A percentile compares a stretch with the other conserved stretches of the same genome.
These are phyloP conservation scores for Calendula officinalis DNA, from an alignment of 129 eudicot species.

Conservation along the genomic window DNA sequence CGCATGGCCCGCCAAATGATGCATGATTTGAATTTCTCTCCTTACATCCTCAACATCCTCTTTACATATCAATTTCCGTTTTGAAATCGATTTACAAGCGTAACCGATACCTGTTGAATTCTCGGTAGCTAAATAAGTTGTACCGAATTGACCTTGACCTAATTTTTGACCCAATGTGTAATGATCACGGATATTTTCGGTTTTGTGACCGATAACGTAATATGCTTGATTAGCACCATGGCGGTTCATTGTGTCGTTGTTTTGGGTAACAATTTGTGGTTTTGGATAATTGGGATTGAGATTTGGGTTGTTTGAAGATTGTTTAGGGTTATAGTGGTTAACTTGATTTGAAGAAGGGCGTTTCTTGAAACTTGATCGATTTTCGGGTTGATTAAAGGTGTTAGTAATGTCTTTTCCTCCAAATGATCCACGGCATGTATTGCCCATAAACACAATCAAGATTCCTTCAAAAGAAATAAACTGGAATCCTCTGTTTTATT, in stretches of 20 bases:
- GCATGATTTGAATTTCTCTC: slow-evolving; percentile 24
- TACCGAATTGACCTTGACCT: slow-evolving; percentile 17
- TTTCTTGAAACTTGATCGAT: not conserved
- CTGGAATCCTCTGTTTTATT: not conserved
- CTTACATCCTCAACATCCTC: slow-evolving; percentile 19
- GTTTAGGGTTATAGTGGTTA: not conserved
- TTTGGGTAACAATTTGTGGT: not conserved
- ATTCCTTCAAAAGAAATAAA: slow-evolving; percentile 4
- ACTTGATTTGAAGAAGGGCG: not conserved
- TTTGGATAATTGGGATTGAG: not conserved
- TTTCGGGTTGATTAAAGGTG: slow-evolving; percentile 19
- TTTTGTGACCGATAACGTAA: slow-evolving; percentile 14
- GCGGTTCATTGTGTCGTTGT: slow-evolving; percentile 7
- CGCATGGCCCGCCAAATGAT: slow-evolving; percentile 12
- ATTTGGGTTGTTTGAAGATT: not conserved
- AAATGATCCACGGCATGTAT: slow-evolving; percentile 89
- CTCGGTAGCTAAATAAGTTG: slow-evolving; percentile 15
- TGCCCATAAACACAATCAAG: slow-evolving; percentile 79
- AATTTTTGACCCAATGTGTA: slow-evolving; percentile 15
- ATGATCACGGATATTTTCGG: slow-evolving; percentile 6
- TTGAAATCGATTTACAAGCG: slow-evolving; percentile 15
- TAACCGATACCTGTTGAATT: slow-evolving; percentile 12
- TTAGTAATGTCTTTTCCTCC: slow-evolving; percentile 37
- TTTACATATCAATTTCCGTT: slow-evolving; percentile 2
- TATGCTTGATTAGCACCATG: slow-evolving; percentile 7